Percentiles rank a stretch among this genome's conserved stretches.
Evolutionary conservation across 2,329 filamentous ascomycete genomes (phyloP).

Genomic region (Cladosporium sp.): DNA sequence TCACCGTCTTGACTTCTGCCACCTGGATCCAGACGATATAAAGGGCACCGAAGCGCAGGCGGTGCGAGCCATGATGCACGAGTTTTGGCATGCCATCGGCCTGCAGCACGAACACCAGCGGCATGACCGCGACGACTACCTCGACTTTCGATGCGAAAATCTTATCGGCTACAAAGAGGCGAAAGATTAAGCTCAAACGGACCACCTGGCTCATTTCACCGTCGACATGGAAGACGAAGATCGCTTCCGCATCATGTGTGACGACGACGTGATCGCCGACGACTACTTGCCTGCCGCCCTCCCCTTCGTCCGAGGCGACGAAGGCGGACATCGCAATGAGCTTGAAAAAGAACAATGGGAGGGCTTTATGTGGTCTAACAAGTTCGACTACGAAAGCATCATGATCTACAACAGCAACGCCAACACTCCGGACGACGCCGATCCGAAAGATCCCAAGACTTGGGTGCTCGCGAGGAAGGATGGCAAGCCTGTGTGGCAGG

Average conservation of each 20-base stretch:
- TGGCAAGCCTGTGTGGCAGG: constrained; percentile 2
- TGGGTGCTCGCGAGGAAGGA: constrained; percentile 6
- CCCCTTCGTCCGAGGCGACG: background rate
- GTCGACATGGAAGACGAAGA: background rate
- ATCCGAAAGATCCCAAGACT: background rate
- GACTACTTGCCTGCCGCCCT: constrained; percentile 5
- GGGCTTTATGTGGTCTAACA: background rate
- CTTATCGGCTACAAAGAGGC: constrained; percentile 6
- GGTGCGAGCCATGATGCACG: constrained; percentile 9
- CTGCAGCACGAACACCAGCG: constrained; percentile 11
- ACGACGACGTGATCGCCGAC: background rate
- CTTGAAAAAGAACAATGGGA: background rate
- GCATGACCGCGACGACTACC: background rate
- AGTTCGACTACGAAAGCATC: constrained; percentile 11
- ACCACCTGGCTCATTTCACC: constrained; percentile 2
- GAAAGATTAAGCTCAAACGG: background rate
- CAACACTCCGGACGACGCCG: background rate
- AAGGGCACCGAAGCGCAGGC: background rate
- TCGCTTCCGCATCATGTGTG: background rate
- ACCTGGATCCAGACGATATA: constrained; percentile 5
- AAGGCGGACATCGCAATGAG: background rate
- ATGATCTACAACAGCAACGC: constrained; percentile 11
- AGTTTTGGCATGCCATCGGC: constrained; percentile 11
- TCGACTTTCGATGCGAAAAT: constrained; percentile 4
- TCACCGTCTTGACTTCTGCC: constrained; percentile 6